Evolutionary conservation across 257 asterid species (phyloP).

Genomic region (Mitragyna speciosa): DNA sequence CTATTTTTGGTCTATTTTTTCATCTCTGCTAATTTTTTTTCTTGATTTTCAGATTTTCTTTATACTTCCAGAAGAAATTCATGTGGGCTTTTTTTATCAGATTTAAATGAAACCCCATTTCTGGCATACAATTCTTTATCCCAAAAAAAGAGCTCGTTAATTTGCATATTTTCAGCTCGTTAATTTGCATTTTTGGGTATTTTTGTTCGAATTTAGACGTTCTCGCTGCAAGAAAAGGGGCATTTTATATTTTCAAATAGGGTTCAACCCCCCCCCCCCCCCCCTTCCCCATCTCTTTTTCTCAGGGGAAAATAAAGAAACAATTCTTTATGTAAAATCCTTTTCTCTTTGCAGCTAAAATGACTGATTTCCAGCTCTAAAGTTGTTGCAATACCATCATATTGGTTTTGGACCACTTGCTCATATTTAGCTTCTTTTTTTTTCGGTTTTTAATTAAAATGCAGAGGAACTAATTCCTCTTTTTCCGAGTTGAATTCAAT

Average conservation of each 20-base stretch:
- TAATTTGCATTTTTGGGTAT: neutral
- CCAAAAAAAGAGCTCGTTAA: neutral
- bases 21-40: constrained; percentile 13
- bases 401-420: constrained; percentile 10
- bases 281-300: too few relatives aligned
- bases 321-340: constrained; percentile 6
- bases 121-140: neutral
- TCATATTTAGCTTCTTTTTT: neutral
- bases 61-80: too few relatives aligned
- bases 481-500: neutral
- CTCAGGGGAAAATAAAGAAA: neutral
- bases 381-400: constrained; percentile 1
- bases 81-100: neutral
- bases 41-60: neutral
- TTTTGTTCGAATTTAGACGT: neutral
- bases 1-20: neutral
- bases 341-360: constrained; percentile 2
- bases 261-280: too few relatives aligned
- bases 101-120: neutral
- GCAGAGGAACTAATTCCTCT: too few relatives aligned
- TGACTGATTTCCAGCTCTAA: constrained; percentile 9
- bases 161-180: neutral
- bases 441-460: too few relatives aligned
- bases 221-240: neutral
- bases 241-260: neutral